These are phyloP conservation scores for Aspergillus fumigatiaffinis DNA, from an alignment of 2,329 filamentous ascomycete species.

Conservation along the genomic window DNA sequence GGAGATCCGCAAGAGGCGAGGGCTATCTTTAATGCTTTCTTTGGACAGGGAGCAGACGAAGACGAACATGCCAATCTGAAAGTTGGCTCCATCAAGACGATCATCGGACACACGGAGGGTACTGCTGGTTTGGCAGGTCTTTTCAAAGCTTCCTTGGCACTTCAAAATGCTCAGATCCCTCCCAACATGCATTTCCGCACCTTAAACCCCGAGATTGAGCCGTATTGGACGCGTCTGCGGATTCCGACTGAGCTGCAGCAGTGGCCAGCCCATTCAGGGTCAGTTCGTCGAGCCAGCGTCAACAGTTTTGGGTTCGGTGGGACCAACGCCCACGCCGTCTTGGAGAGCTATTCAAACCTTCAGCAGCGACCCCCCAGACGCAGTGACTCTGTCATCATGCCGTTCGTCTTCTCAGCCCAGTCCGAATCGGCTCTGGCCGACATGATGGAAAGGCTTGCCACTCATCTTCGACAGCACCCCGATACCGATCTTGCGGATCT, in stretches of 20 bases:
- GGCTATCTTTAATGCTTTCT: not conserved
- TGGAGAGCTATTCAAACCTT: not conserved
- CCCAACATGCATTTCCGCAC: slow-evolving; percentile 23
- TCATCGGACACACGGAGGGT: slow-evolving; percentile 13
- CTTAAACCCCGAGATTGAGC: slow-evolving; percentile 13
- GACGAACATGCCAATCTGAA: slow-evolving; percentile 20
- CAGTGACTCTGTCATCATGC: too few relatives aligned
- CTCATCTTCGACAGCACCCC: too few relatives aligned
- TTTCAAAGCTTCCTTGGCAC: slow-evolving; percentile 18
- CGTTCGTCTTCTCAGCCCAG: too few relatives aligned
- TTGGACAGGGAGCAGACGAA: not conserved
- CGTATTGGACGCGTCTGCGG: not conserved
- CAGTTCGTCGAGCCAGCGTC: not conserved
- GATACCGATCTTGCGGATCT: too few relatives aligned
- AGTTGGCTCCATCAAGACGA: slow-evolving; percentile 10
- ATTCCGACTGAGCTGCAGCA: not conserved
- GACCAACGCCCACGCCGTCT: not conserved
- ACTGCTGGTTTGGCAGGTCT: slow-evolving; percentile 23
- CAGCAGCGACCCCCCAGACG: too few relatives aligned
- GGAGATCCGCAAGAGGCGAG: not conserved
- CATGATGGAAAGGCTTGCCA: too few relatives aligned
- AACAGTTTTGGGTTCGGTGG: not conserved
- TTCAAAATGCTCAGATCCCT: slow-evolving; percentile 21
- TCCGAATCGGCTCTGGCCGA: too few relatives aligned
- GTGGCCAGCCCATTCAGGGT: not conserved